Evolutionary conservation across 1,139 yeast genomes (phyloP).

Genomic region (Cylindricascospora bacillispora): DNA sequence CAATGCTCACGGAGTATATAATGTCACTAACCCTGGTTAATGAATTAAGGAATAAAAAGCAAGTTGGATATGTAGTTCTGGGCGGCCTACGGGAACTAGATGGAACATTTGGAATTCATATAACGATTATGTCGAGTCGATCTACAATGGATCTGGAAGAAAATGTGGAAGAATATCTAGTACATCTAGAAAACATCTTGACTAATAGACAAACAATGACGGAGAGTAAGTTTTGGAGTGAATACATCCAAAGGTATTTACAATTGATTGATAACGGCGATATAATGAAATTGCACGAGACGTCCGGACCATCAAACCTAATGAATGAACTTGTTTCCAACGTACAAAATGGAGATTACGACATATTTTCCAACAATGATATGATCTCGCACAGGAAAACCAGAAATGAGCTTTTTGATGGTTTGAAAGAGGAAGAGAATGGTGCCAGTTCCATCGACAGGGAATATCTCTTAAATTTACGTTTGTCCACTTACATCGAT

Average conservation of each 20-base stretch:
- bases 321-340: slow-evolving; percentile 28
- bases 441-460: too few relatives aligned
- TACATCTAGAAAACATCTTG: slow-evolving; percentile 27
- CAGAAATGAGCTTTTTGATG: slow-evolving; percentile 40
- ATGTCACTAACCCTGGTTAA: slow-evolving; percentile 31
- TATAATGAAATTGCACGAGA: slow-evolving; percentile 7
- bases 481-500: too few relatives aligned
- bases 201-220: slow-evolving; percentile 19
- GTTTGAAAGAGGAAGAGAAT: too few relatives aligned
- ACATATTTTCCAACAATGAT: slow-evolving; percentile 18
- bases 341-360: slow-evolving; percentile 25
- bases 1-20: slow-evolving; percentile 34
- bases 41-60: slow-evolving; percentile 39
- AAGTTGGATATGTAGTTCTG: slow-evolving; percentile 45
- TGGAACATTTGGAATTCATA: slow-evolving; percentile 42
- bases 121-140: slow-evolving; percentile 39
- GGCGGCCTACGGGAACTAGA: slow-evolving; percentile 42
- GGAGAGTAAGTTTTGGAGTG: slow-evolving; percentile 26
- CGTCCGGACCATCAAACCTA: slow-evolving; percentile 29
- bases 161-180: slow-evolving; percentile 36
- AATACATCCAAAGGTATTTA: slow-evolving; percentile 30
- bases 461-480: too few relatives aligned
- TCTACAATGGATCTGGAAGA: slow-evolving; percentile 29
- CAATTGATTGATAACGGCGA: slow-evolving; percentile 12
- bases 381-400: slow-evolving; percentile 32